Base-by-base conservation (phyloP, 139 green algal species). In the Chlorella sp. region DNA sequence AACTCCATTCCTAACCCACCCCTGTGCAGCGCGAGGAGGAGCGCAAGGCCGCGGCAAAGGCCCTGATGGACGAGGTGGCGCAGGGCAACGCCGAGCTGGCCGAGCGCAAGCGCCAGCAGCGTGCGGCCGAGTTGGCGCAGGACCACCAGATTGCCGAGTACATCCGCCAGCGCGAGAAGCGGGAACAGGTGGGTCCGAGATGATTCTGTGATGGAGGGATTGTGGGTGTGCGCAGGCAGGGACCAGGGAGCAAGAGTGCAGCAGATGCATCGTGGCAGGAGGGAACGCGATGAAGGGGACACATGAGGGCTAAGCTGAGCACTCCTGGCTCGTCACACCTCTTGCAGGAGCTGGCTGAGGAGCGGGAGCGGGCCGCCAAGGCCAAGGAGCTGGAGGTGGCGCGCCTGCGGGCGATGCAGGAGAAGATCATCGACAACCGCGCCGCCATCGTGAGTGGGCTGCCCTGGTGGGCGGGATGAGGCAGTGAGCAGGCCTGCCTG, bases 371-470 rank as follows among this genome's bases (percentile, higher is more conserved):
- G 6, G n/a, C 64, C 13, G 81, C 81, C 72, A 80, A 81, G 72
- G n/a, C 54, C n/a, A 86, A 81, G 72, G 81, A 86, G 70, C 51
- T 86, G 40, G 81, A 86, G 81, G 81, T 86, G 70, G 81, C 81
- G 24, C 81, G 81, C 5, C 81, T 86, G 81, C 70, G 81, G 38
- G 56, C 72, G 1, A 74, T 86, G 81, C 81, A 86, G 56, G 81
- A 86, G 72, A 86, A 74, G 72, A 80, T 86, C 30, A 73, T 73
- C 40, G 81, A 86, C 81, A 86, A 81, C 46, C 51, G 81, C 6
- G 77, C 81, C 4, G 81, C 81, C 4, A 13, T 73, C 38, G 77
- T 73, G 58, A 22, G 77, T 54, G 54, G 44, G 38, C n/a, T n/a
- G n/a, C n/a, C n/a, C n/a, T n/a, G n/a, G n/a, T n/a, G n/a, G n/a